Evolutionary conservation across 176 grass and related monocot species (phyloP).

Genomic region (Oryza officinalis): DNA sequence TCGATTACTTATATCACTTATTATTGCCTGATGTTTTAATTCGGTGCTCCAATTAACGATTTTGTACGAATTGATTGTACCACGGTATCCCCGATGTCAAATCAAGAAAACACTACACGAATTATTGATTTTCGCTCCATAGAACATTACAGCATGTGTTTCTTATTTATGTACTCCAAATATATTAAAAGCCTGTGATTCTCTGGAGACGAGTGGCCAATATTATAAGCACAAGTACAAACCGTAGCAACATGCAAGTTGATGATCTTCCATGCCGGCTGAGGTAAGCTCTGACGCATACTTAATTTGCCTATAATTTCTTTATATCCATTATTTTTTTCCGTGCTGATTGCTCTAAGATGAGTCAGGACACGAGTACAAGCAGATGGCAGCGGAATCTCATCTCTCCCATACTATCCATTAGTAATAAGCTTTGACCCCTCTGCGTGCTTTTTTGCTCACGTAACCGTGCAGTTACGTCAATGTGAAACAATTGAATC

Average conservation of each 20-base stretch:
- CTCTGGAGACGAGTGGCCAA: background rate
- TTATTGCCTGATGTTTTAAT: background rate
- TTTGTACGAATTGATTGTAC: background rate
- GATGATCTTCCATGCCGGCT: background rate
- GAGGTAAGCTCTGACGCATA: constrained; percentile 44
- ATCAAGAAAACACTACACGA: background rate
- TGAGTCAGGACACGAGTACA: background rate
- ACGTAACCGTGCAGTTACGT: too few relatives aligned
- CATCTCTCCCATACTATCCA: too few relatives aligned
- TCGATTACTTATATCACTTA: background rate
- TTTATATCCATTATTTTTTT: background rate
- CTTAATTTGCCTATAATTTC: background rate
- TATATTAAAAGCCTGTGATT: constrained; percentile 4
- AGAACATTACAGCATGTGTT: background rate
- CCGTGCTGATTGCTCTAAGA: constrained; percentile 5
- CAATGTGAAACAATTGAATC: too few relatives aligned
- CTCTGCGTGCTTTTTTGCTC: too few relatives aligned
- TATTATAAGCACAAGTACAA: background rate
- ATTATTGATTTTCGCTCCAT: too few relatives aligned
- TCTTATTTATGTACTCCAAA: background rate
- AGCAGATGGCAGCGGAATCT: background rate
- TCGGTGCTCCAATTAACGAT: background rate
- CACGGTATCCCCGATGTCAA: background rate
- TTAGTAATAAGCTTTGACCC: too few relatives aligned
- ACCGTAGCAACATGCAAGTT: background rate